phyloP scores from a whole-genome alignment of 495 filamentous ascomycete species.

The Lasiosphaeria miniovina region DNA sequence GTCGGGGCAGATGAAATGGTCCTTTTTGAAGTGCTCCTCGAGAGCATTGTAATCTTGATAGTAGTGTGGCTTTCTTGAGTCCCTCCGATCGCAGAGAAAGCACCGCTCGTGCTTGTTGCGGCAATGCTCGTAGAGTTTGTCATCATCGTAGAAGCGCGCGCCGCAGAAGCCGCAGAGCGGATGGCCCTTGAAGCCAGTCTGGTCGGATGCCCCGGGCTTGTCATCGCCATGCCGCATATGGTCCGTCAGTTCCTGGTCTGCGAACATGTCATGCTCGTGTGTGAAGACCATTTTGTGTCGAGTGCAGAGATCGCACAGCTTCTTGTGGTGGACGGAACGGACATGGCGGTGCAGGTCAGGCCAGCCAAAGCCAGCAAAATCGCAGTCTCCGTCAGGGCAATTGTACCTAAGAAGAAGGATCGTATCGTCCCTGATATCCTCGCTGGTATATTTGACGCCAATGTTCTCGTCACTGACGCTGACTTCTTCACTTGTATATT shows the following conservation, averaged over 20 bases:
- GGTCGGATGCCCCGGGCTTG: constrained; percentile 81
- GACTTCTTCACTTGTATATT: constrained; percentile 71
- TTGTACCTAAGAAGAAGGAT: constrained; percentile 88
- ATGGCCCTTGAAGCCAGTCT: constrained; percentile 95
- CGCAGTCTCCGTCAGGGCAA: constrained; percentile 80
- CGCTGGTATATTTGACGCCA: constrained; percentile 84
- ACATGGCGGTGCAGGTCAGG: constrained; percentile 92
- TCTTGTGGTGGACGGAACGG: constrained; percentile 70
- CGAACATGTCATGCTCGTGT: constrained; percentile 95
- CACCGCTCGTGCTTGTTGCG: constrained; percentile 90
- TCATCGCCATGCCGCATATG: constrained; percentile 93
- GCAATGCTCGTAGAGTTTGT: constrained; percentile 93
- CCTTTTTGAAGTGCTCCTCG: constrained; percentile 78
- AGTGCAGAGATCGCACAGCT: constrained; percentile 94
- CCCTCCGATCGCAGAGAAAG: constrained; percentile 82
- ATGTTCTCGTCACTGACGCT: constrained; percentile 73
- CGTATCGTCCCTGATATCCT: constrained; percentile 85
- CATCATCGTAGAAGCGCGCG: constrained; percentile 88
- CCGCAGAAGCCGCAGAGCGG: constrained; percentile 92
- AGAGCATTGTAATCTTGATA: constrained; percentile 82
- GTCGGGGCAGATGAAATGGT: constrained; percentile 84
- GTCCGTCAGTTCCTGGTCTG: constrained; percentile 69
- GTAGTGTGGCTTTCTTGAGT: constrained; percentile 72
- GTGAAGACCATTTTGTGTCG: constrained; percentile 97
- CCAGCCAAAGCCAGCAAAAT: constrained; percentile 89